A percentile compares a stretch with the other conserved stretches of the same genome.
These are phyloP conservation scores for Lolium perenne DNA, from an alignment of 176 grass and related monocot genomes.

Conservation along the genomic window DNA sequence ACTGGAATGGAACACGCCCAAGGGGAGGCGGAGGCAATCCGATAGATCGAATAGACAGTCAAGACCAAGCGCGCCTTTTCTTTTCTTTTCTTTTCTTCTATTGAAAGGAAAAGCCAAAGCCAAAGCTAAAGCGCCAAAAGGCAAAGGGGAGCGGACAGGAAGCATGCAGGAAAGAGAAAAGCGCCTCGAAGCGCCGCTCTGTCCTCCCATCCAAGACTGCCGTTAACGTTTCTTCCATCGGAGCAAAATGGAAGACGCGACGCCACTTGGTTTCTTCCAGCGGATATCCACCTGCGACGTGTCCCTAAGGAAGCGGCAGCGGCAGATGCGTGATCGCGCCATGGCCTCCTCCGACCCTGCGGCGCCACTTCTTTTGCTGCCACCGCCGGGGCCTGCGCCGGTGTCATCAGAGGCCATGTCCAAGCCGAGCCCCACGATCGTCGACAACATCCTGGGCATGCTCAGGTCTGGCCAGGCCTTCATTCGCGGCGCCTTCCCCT, in stretches of 20 bases:
- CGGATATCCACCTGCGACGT: slow-evolving; percentile 18
- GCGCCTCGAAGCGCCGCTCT: background rate
- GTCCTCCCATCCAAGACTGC: background rate
- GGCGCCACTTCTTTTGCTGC: slow-evolving; percentile 16
- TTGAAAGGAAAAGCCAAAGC: slow-evolving; percentile 49
- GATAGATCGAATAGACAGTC: no score
- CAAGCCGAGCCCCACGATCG: slow-evolving; percentile 25
- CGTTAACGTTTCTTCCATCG: background rate
- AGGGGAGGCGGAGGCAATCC: no score
- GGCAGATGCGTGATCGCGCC: background rate
- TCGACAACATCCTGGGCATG: slow-evolving; percentile 38
- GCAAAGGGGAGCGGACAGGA: background rate
- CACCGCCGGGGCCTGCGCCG: background rate
- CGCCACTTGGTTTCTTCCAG: slow-evolving; percentile 30
- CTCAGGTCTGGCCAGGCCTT: slow-evolving; percentile 48
- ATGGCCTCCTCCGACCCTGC: slow-evolving; percentile 53
- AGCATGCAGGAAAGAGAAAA: slow-evolving; percentile 25
- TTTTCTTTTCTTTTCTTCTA: no score
- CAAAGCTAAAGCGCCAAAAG: slow-evolving; percentile 38
- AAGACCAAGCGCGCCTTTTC: no score
- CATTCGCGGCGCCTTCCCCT: slow-evolving; percentile 47
- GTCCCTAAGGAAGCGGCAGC: slow-evolving; percentile 10
- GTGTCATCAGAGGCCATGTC: background rate
- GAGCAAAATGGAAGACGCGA: background rate
- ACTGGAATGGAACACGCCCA: no score